These are phyloP conservation scores for Mrakia hoshinonis DNA, from an alignment of 768 basidiomycete genomes.

Conservation along the genomic window DNA sequence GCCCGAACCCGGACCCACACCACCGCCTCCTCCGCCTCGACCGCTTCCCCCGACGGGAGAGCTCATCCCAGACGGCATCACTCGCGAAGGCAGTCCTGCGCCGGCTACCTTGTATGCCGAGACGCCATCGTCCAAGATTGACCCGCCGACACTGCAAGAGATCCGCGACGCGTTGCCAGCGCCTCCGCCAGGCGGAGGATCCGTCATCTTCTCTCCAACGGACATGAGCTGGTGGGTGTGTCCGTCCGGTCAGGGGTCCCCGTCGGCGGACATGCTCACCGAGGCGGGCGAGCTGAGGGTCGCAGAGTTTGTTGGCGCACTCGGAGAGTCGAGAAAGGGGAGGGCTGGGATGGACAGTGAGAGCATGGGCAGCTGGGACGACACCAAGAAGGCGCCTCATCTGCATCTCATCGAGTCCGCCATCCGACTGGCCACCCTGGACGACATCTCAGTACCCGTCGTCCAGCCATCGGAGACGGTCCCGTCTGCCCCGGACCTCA, in stretches of 20 bases:
- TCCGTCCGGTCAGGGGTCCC: not conserved
- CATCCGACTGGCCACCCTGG: not conserved
- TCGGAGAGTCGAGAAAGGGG: not conserved
- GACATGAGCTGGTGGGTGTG: slow-evolving; percentile 22
- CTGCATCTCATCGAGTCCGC: slow-evolving; percentile 7
- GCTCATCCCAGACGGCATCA: not conserved
- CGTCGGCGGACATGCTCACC: not conserved
- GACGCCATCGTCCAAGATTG: not conserved
- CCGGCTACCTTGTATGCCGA: not conserved
- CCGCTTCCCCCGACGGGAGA: not conserved
- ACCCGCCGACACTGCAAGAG: slow-evolving; percentile 19
- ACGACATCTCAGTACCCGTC: not conserved
- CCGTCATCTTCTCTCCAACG: slow-evolving; percentile 17
- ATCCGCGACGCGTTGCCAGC: slow-evolving; percentile 13
- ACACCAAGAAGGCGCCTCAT: not conserved
- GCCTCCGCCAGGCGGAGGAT: slow-evolving; percentile 5
- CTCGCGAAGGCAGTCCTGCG: not conserved
- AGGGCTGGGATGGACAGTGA: not conserved
- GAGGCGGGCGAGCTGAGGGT: not conserved
- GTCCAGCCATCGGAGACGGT: not conserved
- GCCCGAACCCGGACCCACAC: not conserved
- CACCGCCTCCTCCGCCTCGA: not conserved
- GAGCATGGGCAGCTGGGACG: not conserved
- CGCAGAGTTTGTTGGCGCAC: not conserved
- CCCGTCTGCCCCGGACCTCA: not conserved